A percentile compares a stretch with the other conserved stretches of the same genome.
Conservation (phyloP, 306 rosid genomes). For the Sesbania bispinosa region DNA sequence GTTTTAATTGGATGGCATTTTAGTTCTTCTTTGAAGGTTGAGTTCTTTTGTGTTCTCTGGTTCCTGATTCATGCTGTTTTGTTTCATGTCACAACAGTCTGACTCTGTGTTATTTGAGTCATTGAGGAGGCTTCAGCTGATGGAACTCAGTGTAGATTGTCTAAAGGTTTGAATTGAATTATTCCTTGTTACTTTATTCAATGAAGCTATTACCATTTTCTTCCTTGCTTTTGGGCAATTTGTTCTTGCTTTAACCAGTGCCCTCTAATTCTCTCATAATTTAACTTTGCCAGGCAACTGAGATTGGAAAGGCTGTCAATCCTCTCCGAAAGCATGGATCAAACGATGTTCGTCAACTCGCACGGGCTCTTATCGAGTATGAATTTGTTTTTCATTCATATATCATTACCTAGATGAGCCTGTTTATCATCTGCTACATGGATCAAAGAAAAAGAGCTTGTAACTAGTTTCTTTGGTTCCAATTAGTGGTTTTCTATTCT, state of each 20-base stretch:
- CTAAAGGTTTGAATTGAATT: conserved; percentile 60
- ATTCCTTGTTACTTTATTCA: conserved; percentile 5
- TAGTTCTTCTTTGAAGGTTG: conserved; percentile 6
- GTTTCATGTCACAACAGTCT: conserved; percentile 54
- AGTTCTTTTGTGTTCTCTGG: conserved; percentile 8
- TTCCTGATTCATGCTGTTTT: conserved; percentile 28
- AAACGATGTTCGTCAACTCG: conserved; percentile 52
- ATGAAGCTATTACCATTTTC: not conserved
- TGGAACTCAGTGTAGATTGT: conserved; percentile 64
- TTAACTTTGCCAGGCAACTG: conserved; percentile 68
- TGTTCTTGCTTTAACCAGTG: not conserved
- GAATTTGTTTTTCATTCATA: conserved; percentile 21
- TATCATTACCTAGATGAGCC: not conserved
- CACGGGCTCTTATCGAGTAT: conserved; percentile 64
- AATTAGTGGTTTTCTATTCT: not conserved
- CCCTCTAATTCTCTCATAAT: conserved; percentile 1
- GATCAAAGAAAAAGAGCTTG: not conserved
- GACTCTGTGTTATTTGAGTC: conserved; percentile 70
- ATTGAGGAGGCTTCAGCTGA: conserved; percentile 80
- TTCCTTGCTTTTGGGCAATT: conserved; percentile 1
- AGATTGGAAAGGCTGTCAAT: conserved; percentile 86
- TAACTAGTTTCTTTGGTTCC: not conserved
- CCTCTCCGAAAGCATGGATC: conserved; percentile 68
- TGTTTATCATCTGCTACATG: not conserved
- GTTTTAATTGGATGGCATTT: not conserved